phyloP scores from a whole-genome alignment of 441 rosid species.

The Breynia disticha region DNA sequence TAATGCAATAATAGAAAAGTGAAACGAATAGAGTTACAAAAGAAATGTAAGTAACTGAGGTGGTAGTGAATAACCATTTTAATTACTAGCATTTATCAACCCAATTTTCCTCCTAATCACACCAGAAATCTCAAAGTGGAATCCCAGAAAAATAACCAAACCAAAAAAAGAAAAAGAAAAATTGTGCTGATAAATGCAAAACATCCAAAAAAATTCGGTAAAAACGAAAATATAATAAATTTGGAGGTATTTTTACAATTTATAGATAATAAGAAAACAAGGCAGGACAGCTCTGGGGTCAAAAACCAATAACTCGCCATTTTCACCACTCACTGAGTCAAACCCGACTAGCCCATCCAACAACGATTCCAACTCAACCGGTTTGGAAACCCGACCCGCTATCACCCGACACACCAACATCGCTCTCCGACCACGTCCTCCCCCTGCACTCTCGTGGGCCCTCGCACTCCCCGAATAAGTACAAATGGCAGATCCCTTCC shows the following conservation, averaged over 20 bases:
- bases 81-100: conserved; percentile 35
- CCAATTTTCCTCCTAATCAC: conserved; percentile 16
- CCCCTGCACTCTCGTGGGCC: conserved; percentile 78
- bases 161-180: conserved; percentile 13
- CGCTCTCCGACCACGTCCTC: conserved; percentile 74
- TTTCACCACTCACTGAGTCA: conserved; percentile 78
- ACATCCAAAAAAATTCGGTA: not conserved
- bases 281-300: conserved; percentile 83
- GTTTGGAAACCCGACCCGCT: conserved; percentile 73
- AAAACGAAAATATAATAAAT: not conserved
- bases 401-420: conserved; percentile 83
- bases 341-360: conserved; percentile 38
- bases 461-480: conserved; percentile 67
- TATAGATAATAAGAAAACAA: conserved; percentile 85
- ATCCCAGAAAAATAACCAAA: not conserved
- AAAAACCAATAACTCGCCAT: conserved; percentile 79
- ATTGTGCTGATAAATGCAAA: conserved; percentile 40
- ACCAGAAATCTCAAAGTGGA: not conserved
- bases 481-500: conserved; percentile 56
- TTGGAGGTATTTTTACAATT: conserved; percentile 42
- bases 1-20: not conserved
- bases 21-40: not conserved
- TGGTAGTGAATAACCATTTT: not conserved
- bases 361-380: conserved; percentile 34
- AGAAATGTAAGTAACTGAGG: not conserved